Evolutionary conservation across 208 protist species (phyloP), one percentile per base, ranked within the genome.

Genomic region (Acanthamoeba healyi): DNA sequence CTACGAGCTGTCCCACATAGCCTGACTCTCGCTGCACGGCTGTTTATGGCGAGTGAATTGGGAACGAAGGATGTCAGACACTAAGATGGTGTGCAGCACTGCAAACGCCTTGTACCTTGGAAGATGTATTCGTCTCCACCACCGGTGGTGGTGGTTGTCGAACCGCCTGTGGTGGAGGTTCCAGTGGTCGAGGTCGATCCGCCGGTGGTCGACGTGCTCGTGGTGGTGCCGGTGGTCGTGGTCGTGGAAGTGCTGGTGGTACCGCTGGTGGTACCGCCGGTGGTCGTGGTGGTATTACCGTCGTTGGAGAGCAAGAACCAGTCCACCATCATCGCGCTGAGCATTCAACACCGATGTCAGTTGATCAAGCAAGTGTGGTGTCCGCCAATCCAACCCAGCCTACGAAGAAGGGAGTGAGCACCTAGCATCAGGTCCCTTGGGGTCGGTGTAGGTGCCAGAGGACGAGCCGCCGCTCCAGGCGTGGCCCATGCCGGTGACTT

Each of bases 401-500:
- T 14, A 15, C 42, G 10, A 7, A 58, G 2, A 15, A 6, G 6
- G 0, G 44, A 51, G 79, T 0, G 7, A 34, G 34, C 38, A 29
- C 46, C 82, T 90, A 51, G 63, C 63, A n/a, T 84, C 38, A 12
- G 89, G 89, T 6, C 89, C 89, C 32, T 44, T 51, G 42, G 89
- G 89, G 26, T 93, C 89, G 36, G 89, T 79, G 32, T 81, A 93
- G 63, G 58, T 81, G 32, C 89, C 89, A 1, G 89, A 36, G 15
- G 34, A 40, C 19, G 46, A 67, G 26, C 89, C 89, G 44, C 89
- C 89, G 32, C 67, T 86, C 89, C 89, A 93, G 15, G 89, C 89
- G 26, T 93, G 89, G 89, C 61, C 58, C 89, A 93, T 93, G 40
- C 58, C 89, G 7, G 10, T 65, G 15, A 90, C 82, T 51, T 90